Evolutionary conservation across 1,139 yeast species (phyloP), one percentile per base, ranked within the genome.

Genomic region (Geotrichum candidum): DNA sequence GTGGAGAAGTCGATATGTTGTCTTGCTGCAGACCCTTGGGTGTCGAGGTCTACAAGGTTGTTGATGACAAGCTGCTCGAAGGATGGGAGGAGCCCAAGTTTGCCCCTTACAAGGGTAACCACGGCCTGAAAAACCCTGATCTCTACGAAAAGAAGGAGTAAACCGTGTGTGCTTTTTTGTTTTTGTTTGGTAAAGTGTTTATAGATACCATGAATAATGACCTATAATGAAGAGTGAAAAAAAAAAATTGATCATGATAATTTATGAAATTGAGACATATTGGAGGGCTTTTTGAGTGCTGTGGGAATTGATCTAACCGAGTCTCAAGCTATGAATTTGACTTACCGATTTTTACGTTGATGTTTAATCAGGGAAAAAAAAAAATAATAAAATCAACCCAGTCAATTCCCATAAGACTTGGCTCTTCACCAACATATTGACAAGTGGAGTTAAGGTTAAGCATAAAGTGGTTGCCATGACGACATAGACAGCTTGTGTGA

Each of bases 11-110:
- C 65, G 83, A 82, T 63, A 84, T 84, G 87, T 76, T 79, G 25
- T 83, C 81, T 61, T 82, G 86, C 68, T 85, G 90, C 69, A 76
- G 88, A 66, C 87, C 88, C 1, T 76, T 85, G 63, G 86, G 80
- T 0, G 82, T 84, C 58, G 88, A 85, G 68, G 85, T 85, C 13
- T 85, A 84, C 72, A 72, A 76, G 65, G 70, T 85, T 56, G 80
- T 81, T 35, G 82, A 84, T 61, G 61, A 64, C 31, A 76, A 75
- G 33, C 64, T 69, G 0, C 77, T 82, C 0, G 77, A 84, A 66
- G 67, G 75, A 35, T 85, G 89, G 89, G 69, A 71, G 9, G 76
- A 79, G 15, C 87, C 88, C 1, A 73, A 80, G 64, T 73, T 74
- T 22, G 82, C 83, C 2, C 76, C 78, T 29, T 85, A 85, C 70